Base-by-base conservation (phyloP, 768 basidiomycete species). In the Hemileccinum rubropunctum region DNA sequence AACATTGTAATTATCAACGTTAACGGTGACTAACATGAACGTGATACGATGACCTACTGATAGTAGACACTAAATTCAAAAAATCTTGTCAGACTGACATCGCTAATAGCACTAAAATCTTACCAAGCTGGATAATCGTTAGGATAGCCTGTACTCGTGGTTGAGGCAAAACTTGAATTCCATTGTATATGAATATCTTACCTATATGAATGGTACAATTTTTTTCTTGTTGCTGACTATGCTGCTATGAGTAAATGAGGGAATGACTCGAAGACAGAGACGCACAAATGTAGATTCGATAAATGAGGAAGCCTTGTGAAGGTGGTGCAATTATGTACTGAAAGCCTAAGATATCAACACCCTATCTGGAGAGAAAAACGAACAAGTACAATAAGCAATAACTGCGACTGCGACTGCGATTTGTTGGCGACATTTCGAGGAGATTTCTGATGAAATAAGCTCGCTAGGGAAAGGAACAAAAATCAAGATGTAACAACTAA, bases 181-280 rank as follows among this genome's bases (percentile, higher is more conserved):
- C 57, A 26, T 56, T 36, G 42, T 66, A 60, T 21, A 56, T 44
- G 4, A 45, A n/a, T 1, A 1, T 8, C 42, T n/a, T 41, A 53
- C 52, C 52, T 42, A 53, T 12, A 50, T 20, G 18, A 53, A 26
- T 17, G 42, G 52, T 26, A 27, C 48, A 14, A 40, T 17, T 17
- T 41, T 11, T 18, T 13, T 50, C 6, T 45, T 50, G 1, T 27
- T 10, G 18, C 42, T 50, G 27, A 53, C 52, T 53, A 39, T 17
- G 30, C 8, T 8, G 10, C 4, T 9, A 6, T 51, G 21, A 34
- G 21, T 50, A 14, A 26, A 0, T 5, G 28, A 13, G 9, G 1
- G 11, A n/a, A 36, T 11, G 3, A 14, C 4, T 13, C 9, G 17
- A 32, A 21, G 21, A 13, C 6, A 4, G 6, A 45, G 27, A 41